phyloP scores from a whole-genome alignment of 352 stramenopile species.

The Saprolegnia parasitica region DNA sequence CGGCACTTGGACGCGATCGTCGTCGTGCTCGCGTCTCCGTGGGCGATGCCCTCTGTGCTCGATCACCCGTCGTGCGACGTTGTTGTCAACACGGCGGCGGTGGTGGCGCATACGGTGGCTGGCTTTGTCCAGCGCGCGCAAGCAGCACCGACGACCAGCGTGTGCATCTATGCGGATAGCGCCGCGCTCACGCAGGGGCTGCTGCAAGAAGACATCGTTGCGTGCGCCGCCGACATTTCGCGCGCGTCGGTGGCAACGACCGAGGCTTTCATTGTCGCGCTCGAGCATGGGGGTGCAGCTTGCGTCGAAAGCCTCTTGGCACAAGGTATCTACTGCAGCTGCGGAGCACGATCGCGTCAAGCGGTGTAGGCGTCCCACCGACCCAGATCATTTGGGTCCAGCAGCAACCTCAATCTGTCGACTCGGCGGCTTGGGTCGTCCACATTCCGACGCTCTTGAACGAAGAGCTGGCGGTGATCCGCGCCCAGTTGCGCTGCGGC shows the following conservation, averaged over 20 bases:
- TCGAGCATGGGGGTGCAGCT: background rate
- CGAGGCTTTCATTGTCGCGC: background rate
- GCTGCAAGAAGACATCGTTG: background rate
- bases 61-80: background rate
- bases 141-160: no score
- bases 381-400: background rate
- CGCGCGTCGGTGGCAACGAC: no score
- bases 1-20: constrained; percentile 9
- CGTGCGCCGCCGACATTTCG: background rate
- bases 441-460: constrained; percentile 1
- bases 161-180: background rate
- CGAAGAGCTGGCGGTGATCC: constrained; percentile 3
- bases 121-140: background rate
- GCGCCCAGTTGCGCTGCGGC: constrained; percentile 13
- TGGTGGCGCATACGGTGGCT: background rate
- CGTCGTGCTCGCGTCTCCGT: background rate
- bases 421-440: background rate
- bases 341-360: no score
- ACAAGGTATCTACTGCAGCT: no score
- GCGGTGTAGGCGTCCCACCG: background rate
- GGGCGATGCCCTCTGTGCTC: background rate
- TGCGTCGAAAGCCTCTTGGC: constrained; percentile 1
- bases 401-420: background rate
- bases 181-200: background rate
- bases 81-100: constrained; percentile 10